Evolutionary conservation across 768 basidiomycete genomes (phyloP).

Genomic region (Sarcodon sp.): DNA sequence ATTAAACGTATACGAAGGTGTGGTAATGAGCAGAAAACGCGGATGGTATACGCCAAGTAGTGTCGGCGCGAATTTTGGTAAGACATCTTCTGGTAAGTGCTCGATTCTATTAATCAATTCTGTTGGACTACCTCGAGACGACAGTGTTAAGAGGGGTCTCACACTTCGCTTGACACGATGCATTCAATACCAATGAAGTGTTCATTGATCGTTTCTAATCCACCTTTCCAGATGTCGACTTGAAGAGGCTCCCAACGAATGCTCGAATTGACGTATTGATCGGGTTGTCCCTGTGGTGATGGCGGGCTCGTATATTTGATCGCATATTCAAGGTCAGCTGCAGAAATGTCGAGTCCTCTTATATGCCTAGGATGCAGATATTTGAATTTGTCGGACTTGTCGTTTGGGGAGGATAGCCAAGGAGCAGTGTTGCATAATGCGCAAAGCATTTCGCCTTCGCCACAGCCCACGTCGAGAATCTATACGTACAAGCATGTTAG

Average conservation of each 20-base stretch:
- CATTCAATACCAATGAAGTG: slow-evolving; percentile 54
- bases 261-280: slow-evolving; percentile 4
- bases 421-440: slow-evolving; percentile 66
- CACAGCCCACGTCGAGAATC: slow-evolving; percentile 80
- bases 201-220: slow-evolving; percentile 53
- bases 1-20: slow-evolving; percentile 80
- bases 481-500: slow-evolving; percentile 13
- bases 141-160: slow-evolving; percentile 16
- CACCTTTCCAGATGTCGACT: slow-evolving; percentile 64
- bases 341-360: slow-evolving; percentile 56
- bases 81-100: slow-evolving; percentile 48
- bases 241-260: slow-evolving; percentile 59
- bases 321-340: slow-evolving; percentile 41
- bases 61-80: slow-evolving; percentile 53
- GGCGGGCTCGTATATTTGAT: slow-evolving; percentile 32
- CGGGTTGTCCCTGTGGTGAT: neutral
- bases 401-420: slow-evolving; percentile 35
- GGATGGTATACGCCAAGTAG: slow-evolving; percentile 75
- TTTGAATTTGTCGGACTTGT: slow-evolving; percentile 2
- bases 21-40: slow-evolving; percentile 62
- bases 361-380: slow-evolving; percentile 16
- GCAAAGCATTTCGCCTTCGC: slow-evolving; percentile 61
- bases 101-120: slow-evolving; percentile 46
- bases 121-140: neutral
- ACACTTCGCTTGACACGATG: slow-evolving; percentile 78